Evolutionary conservation across 225 moss, liverwort and hornwort species (phyloP).

Genomic region (Marchantia polymorpha): DNA sequence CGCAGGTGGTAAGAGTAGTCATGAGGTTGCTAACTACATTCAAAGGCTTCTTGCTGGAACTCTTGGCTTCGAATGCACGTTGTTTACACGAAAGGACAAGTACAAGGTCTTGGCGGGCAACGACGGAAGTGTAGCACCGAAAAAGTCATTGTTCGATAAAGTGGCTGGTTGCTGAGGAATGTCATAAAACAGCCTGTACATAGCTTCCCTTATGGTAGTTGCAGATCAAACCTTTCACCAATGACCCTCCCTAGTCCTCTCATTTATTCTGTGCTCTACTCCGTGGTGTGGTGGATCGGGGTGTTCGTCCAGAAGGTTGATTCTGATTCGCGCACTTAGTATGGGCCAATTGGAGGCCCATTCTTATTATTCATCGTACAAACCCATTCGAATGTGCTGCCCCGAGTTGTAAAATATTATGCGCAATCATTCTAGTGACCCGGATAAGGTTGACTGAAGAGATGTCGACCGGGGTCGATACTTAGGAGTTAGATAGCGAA

Average conservation of each 20-base stretch:
- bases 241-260: background rate
- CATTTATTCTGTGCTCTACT: background rate
- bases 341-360: slow-evolving; percentile 19
- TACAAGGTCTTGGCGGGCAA: slow-evolving; percentile 44
- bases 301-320: background rate
- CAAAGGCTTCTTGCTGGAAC: slow-evolving; percentile 38
- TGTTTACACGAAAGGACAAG: slow-evolving; percentile 43
- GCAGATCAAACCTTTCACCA: background rate
- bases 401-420: slow-evolving; percentile 18
- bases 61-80: slow-evolving; percentile 38
- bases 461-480: slow-evolving; percentile 14
- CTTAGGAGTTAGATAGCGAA: background rate
- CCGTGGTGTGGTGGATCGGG: background rate
- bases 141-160: slow-evolving; percentile 21
- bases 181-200: background rate
- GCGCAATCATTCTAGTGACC: slow-evolving; percentile 2
- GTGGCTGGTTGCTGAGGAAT: slow-evolving; percentile 20
- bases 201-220: background rate
- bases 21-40: slow-evolving; percentile 48
- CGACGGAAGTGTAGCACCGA: slow-evolving; percentile 31
- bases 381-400: background rate
- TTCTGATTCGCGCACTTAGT: background rate
- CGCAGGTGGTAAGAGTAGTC: slow-evolving; percentile 35
- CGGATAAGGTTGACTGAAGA: background rate
- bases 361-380: slow-evolving; percentile 6